Evolutionary conservation across 371 early-diverging fungal genomes (phyloP), one percentile per base, ranked within the genome.

Genomic region (Batrachochytrium dendrobatidis): DNA sequence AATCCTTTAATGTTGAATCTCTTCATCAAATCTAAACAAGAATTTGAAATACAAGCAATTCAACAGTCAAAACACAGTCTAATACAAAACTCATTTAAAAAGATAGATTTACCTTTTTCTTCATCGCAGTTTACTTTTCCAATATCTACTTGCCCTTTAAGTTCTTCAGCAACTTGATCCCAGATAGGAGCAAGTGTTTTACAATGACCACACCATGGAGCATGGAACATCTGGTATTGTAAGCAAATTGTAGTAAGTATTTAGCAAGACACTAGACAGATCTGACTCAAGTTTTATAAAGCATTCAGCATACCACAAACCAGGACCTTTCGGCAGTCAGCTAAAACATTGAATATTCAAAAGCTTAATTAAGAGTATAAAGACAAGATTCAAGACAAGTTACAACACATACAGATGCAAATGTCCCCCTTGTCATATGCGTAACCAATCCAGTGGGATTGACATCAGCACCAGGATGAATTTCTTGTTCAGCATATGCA

Each of bases 141-240:
- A 6, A 95, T 76, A 61, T 91, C 86, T 44, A 90, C 74, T 61
- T 84, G 74, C n/a, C 81, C 81, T 60, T 77, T 76, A 48, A 88
- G 60, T 30, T 69, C 67, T 31, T 65, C 65, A 26, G 86, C 91
- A 61, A 94, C 67, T 53, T 83, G 72, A 30, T 72, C 80, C 84
- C 88, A 92, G 17, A 77, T 74, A 17, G 93, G 91, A 15, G 88
- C 89, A 57, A 95, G 75, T 39, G 69, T 62, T 68, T 89, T 77
- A 74, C 95, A 95, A 68, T 90, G 89, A 15, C 78, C 73, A 68
- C 93, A 93, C 89, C 91, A 91, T 3, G 93, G 91, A 24, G 91
- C 88, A 52, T 66, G 64, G 50, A 72, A 73, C 65, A 66, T 64
- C 63, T 63, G 26, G 3, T 22, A 22, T n/a, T n/a, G n/a, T n/a